A percentile compares a stretch with the other conserved stretches of the same genome.
Evolutionary conservation across 2,329 filamentous ascomycete genomes (phyloP).

Genomic region (Harringtonia aguacate): DNA sequence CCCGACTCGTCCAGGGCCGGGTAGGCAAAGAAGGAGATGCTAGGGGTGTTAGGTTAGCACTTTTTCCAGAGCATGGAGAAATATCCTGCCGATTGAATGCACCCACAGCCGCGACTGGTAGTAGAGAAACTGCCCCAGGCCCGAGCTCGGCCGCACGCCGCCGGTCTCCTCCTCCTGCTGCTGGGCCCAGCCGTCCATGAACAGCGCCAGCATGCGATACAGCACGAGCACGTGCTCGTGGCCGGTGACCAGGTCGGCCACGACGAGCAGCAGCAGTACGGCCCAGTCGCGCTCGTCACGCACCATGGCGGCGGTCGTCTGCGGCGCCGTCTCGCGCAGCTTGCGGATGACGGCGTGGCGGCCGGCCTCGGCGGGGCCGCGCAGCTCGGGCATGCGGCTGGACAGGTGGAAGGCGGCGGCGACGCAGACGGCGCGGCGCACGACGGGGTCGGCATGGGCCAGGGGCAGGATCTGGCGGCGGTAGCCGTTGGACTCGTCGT

Average conservation of each 20-base stretch:
- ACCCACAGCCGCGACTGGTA: not conserved
- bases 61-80: no score
- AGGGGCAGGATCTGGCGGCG: not conserved
- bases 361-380: not conserved
- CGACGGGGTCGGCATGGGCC: not conserved
- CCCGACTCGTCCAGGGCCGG: not conserved
- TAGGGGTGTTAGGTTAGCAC: no score
- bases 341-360: not conserved
- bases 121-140: not conserved
- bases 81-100: no score
- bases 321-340: not conserved
- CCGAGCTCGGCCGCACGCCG: not conserved
- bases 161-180: not conserved
- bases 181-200: not conserved
- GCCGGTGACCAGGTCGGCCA: not conserved
- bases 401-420: not conserved
- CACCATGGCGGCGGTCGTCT: not conserved
- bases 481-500: constrained; percentile 1
- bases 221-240: not conserved
- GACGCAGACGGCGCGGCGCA: not conserved
- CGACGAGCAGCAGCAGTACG: not conserved
- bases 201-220: not conserved
- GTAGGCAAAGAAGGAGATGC: not conserved
- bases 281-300: not conserved
- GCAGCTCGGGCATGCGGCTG: not conserved